Evolutionary conservation across 805 yeast species (phyloP), one percentile per base, ranked within the genome.

Genomic region (Suhomyces emberorum): DNA sequence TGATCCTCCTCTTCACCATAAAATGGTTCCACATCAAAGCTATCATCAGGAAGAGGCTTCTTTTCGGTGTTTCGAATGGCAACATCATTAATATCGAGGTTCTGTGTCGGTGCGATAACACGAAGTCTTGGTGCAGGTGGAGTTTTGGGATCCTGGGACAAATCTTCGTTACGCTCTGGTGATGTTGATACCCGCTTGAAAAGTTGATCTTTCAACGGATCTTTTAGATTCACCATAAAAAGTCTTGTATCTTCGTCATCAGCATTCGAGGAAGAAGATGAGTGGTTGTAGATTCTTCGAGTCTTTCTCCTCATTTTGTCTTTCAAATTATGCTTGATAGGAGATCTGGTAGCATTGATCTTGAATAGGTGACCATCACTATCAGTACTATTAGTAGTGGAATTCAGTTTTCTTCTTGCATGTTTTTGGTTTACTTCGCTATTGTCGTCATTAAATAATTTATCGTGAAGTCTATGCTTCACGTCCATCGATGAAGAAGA

Each of bases 391-490:
- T 22, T 31, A 12, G 46, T 24, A 7, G 38, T 29, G 8, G 39
- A 31, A 5, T 45, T 41, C 35, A 40, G 43, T 21, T 32, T 28
- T 12, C 34, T 23, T 14, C 41, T 35, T 16, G 10, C 12, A 16
- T 15, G 15, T 12, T 8, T 16, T 16, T 33, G n/a, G n/a, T 25
- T 15, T 15, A 18, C 5, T 7, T 20, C 14, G 12, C 19, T 33
- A 28, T 28, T 28, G 5, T 28, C 26, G n/a, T 47, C 57, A 27
- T 34, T 44, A 47, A 64, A 65, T 6, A 63, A 39, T 36, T 47
- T 54, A 38, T 66, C 72, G 32, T 63, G 67, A 20, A 65, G 41
- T 34, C 61, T 44, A 25, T 32, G 35, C 12, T 37, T 28, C 3
- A 28, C 30, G 8, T 34, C 30, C 10, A 24, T 30, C 3, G 35